Evolutionary conservation across 768 basidiomycete species (phyloP).

Genomic region (Phlebiopsis flavidoalba): DNA sequence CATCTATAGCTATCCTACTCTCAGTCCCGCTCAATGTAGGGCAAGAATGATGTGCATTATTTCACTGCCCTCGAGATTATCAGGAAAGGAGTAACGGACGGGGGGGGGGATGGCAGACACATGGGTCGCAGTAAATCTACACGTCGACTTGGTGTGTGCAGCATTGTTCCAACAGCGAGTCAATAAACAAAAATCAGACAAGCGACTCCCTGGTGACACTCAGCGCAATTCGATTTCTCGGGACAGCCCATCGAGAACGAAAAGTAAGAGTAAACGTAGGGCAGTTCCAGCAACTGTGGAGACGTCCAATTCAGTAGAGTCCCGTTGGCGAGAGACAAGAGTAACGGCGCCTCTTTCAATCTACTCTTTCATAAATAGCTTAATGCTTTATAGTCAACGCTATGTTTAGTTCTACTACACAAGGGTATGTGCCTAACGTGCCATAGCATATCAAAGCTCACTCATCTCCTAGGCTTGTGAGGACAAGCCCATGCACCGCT

Average conservation of each 20-base stretch:
- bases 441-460: background rate
- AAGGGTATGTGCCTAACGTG: constrained; percentile 43
- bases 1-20: background rate
- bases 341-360: constrained; percentile 34
- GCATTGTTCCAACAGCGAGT: background rate
- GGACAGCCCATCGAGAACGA: constrained; percentile 75
- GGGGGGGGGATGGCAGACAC: too few species aligned
- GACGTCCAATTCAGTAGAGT: constrained; percentile 81
- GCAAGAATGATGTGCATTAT: constrained; percentile 93
- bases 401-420: constrained; percentile 95
- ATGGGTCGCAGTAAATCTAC: constrained; percentile 76
- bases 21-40: background rate
- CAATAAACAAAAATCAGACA: too few species aligned
- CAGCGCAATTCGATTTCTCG: constrained; percentile 60
- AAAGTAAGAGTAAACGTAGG: constrained; percentile 75
- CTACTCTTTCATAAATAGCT: background rate
- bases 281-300: constrained; percentile 87
- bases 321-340: constrained; percentile 60
- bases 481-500: constrained; percentile 72
- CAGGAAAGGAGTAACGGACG: constrained; percentile 38
- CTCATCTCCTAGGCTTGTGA: constrained; percentile 56
- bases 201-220: constrained; percentile 76
- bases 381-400: constrained; percentile 55
- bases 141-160: background rate
- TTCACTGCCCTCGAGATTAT: constrained; percentile 89